These are phyloP conservation scores for Phytophthora hibernalis DNA, from an alignment of 352 stramenopile genomes.

Conservation along the genomic window DNA sequence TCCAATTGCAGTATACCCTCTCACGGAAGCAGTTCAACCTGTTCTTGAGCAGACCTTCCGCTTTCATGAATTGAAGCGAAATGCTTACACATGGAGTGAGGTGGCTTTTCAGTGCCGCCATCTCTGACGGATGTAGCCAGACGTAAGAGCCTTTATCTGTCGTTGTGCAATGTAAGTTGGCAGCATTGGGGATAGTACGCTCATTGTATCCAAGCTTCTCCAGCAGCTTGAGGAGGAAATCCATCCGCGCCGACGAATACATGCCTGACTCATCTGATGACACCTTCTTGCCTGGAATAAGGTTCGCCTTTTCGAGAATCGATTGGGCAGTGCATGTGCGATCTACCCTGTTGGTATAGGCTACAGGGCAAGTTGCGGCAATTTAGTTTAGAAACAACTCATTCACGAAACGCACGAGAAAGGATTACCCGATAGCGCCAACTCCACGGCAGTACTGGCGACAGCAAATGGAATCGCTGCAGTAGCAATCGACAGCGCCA, in stretches of 20 bases:
- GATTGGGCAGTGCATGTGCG: background rate
- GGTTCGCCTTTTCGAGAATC: background rate
- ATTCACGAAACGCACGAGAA: background rate
- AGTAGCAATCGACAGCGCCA: slow-evolving; percentile 7
- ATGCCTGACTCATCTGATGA: background rate
- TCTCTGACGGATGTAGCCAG: background rate
- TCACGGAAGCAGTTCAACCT: background rate
- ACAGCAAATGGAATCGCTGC: slow-evolving; percentile 5
- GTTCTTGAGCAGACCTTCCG: background rate
- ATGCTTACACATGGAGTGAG: background rate
- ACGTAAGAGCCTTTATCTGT: background rate
- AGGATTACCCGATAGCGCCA: slow-evolving; percentile 2
- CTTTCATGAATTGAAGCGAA: background rate
- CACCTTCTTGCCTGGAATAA: background rate
- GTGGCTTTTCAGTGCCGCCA: background rate
- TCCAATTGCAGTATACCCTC: background rate
- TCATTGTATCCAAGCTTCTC: background rate
- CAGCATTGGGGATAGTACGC: background rate
- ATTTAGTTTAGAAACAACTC: background rate
- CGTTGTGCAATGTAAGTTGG: background rate
- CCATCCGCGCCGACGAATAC: background rate
- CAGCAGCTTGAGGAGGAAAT: background rate
- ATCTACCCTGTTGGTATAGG: background rate
- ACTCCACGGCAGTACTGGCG: background rate
- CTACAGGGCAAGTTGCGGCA: background rate